Conservation (phyloP, 441 rosid genomes). For the Corymbia calophylla region DNA sequence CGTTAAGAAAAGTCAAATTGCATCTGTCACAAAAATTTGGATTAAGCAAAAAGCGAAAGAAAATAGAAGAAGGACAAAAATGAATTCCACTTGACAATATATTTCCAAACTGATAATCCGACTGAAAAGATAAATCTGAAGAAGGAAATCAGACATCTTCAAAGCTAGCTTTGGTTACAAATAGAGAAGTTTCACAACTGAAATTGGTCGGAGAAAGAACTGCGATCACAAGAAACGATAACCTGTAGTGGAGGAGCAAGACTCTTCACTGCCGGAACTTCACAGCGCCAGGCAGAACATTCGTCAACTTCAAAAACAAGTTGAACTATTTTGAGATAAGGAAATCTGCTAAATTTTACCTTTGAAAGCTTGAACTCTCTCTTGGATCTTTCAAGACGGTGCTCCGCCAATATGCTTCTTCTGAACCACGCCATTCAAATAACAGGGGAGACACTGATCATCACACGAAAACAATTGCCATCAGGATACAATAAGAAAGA, state of each 20-base stretch:
- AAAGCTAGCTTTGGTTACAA: neutral
- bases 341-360: slow-evolving; percentile 30
- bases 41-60: neutral
- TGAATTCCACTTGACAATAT: neutral
- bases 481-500: neutral
- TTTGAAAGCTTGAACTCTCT: slow-evolving; percentile 42
- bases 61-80: neutral
- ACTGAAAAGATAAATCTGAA: neutral
- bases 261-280: slow-evolving; percentile 63
- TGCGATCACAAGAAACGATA: neutral
- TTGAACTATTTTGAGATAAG: slow-evolving; percentile 7
- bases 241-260: slow-evolving; percentile 51
- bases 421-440: slow-evolving; percentile 8
- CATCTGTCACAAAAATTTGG: neutral
- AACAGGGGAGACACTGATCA: slow-evolving; percentile 16
- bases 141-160: neutral
- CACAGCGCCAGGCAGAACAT: slow-evolving; percentile 8
- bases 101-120: neutral
- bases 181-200: neutral
- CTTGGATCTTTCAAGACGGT: slow-evolving; percentile 29
- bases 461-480: neutral
- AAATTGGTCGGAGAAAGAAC: neutral
- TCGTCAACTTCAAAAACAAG: slow-evolving; percentile 6
- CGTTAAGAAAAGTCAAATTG: neutral
- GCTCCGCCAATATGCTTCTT: slow-evolving; percentile 29